These are phyloP conservation scores for Thoreauomyces humboldtii DNA, from an alignment of 192 early-diverging fungal genomes.

Conservation along the genomic window DNA sequence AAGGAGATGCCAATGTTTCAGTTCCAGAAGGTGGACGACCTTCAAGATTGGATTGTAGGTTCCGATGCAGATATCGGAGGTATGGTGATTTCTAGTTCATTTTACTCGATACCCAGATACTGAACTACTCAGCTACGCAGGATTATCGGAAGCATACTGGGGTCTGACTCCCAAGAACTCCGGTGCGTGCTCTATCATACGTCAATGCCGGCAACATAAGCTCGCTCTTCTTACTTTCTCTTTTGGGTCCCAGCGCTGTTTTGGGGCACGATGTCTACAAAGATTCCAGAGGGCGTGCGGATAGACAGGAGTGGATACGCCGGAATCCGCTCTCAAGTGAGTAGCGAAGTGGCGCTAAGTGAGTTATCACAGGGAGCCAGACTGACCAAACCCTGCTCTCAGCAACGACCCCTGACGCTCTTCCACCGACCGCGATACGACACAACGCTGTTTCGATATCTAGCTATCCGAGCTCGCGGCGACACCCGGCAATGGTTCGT, in stretches of 20 bases:
- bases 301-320: conserved; percentile 87
- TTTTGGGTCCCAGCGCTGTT: conserved; percentile 66
- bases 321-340: conserved; percentile 77
- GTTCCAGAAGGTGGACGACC: conserved; percentile 58
- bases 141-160: conserved; percentile 71
- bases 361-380: neutral
- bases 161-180: conserved; percentile 63
- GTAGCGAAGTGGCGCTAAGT: no score
- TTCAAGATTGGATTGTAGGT: conserved; percentile 77
- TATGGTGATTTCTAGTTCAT: conserved; percentile 26
- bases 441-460: conserved; percentile 79
- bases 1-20: conserved; percentile 69
- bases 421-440: conserved; percentile 81
- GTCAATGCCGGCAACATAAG: no score
- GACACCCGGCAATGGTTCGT: conserved; percentile 89
- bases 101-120: no score
- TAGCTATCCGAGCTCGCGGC: conserved; percentile 75
- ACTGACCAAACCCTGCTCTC: neutral
- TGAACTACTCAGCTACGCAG: no score
- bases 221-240: no score
- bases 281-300: conserved; percentile 69
- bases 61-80: conserved; percentile 93
- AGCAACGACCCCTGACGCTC: conserved; percentile 63
- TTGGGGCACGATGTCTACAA: conserved; percentile 77
- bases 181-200: no score